Base-by-base conservation (phyloP, 306 rosid genomes). In the Citrullus mucosospermus region DNA sequence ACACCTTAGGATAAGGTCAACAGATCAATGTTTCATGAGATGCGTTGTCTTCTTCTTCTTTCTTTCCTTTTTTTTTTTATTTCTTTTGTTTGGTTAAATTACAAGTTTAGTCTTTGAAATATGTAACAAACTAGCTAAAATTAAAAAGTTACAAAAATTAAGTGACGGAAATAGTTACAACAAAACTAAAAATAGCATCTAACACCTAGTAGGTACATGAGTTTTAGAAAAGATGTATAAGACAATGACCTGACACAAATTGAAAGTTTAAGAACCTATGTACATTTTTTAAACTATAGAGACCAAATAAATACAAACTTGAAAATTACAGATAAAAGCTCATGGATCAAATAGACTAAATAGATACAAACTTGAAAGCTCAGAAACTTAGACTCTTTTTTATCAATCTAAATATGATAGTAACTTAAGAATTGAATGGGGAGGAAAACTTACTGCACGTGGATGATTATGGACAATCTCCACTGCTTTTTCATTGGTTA, bases 401-500 rank as follows among this genome's bases (percentile, higher is more conserved):
- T 4, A 67, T 20, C 32, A 22, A 60, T 62, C 75, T 80, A 4
- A 15, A 20, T 6, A 51, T 18, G 30, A 60, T 8, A 76, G 60
- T 4, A 10, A 65, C 61, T 78, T 18, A 41, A 67, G 54, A 66
- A 63, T 22, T 3, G 65, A n/a, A 50, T 18, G 51, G 3, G 61
- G 72, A 54, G 78, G 80, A 34, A 78, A 82, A 72, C 88, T 81
- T 86, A 93, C 98, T 0, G 84, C 86, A 1, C 81, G 95, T 20
- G 98, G 98, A 88, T 84, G 86, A 72, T 84, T 87, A 51, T 88
- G 91, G 79, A 93, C 98, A 83, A 93, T 93, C 58, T 93, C 98
- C 73, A 91, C 98, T 68, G 98, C 98, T 81, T 85, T 82, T 66
- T 93, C 97, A 84, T 91, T 93, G 85, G 86, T 93, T 83, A 93